A percentile compares a stretch with the other conserved stretches of the same genome.
Evolutionary conservation across 768 basidiomycete genomes (phyloP).

Genomic region (Tulasnella sp.): DNA sequence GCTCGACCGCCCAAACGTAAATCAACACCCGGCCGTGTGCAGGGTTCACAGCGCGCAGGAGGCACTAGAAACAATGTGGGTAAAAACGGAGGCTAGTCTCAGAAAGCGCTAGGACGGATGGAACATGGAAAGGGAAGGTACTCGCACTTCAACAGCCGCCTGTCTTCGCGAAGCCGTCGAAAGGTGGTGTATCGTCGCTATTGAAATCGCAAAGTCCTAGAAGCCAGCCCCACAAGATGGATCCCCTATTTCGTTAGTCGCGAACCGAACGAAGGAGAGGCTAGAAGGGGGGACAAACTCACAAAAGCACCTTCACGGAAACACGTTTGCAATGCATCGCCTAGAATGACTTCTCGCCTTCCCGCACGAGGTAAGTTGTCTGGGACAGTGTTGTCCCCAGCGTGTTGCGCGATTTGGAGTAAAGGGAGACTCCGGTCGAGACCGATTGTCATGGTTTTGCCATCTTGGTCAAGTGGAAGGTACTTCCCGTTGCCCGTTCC

Average conservation of each 20-base stretch:
- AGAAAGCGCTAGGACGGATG: slow-evolving; percentile 12
- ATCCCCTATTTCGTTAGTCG: background rate
- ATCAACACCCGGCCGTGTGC: slow-evolving; percentile 68
- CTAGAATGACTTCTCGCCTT: slow-evolving; percentile 64
- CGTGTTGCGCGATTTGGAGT: slow-evolving; percentile 57
- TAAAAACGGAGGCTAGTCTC: slow-evolving; percentile 6
- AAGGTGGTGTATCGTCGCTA: slow-evolving; percentile 95
- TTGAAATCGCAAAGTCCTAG: slow-evolving; percentile 92
- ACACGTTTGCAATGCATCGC: slow-evolving; percentile 55
- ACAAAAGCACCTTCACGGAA: slow-evolving; percentile 82
- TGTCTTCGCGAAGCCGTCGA: slow-evolving; percentile 64
- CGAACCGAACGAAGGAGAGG: background rate
- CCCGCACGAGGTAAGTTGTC: background rate
- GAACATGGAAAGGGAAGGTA: slow-evolving; percentile 20
- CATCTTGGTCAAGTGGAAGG: slow-evolving; percentile 52
- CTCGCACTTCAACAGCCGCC: slow-evolving; percentile 54
- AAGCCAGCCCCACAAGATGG: background rate
- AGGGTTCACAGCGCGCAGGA: slow-evolving; percentile 53
- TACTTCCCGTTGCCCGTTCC: slow-evolving; percentile 99
- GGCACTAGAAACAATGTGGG: slow-evolving; percentile 33
- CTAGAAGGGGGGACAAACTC: slow-evolving; percentile 26
- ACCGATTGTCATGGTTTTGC: slow-evolving; percentile 60
- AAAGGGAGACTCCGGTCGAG: slow-evolving; percentile 73
- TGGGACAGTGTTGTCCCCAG: slow-evolving; percentile 29
- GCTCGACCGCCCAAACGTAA: slow-evolving; percentile 96